Evolutionary conservation across 1,139 yeast genomes (phyloP).

Genomic region (Magnusiomyces suaveolens): DNA sequence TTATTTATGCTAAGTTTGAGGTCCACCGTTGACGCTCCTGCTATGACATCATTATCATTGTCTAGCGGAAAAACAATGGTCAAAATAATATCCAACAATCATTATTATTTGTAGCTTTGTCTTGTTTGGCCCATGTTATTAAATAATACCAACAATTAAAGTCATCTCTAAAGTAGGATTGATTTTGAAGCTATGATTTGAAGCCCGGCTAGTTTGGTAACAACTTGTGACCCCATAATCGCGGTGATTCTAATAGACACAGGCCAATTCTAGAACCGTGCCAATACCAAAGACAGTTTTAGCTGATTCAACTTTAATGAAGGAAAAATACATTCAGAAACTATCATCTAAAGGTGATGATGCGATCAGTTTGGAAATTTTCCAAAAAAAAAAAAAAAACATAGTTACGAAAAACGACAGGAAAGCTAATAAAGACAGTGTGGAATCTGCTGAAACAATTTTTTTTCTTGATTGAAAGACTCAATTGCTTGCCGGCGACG

Average conservation of each 20-base stretch:
- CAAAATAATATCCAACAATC: background rate
- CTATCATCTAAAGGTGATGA: slow-evolving; percentile 28
- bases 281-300: background rate
- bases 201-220: background rate
- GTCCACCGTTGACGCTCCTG: background rate
- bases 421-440: slow-evolving; percentile 7
- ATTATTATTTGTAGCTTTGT: no score
- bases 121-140: background rate
- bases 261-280: slow-evolving; percentile 1
- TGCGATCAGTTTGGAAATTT: slow-evolving; percentile 27
- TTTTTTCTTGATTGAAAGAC: slow-evolving; percentile 30
- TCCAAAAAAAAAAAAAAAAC: slow-evolving; percentile 19
- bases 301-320: slow-evolving; percentile 13
- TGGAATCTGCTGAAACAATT: slow-evolving; percentile 8
- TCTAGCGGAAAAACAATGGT: background rate
- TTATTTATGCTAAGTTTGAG: background rate
- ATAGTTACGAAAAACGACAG: background rate
- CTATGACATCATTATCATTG: background rate
- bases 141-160: background rate
- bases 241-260: background rate
- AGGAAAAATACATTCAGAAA: slow-evolving; percentile 15
- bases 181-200: background rate
- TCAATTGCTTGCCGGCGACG: slow-evolving; percentile 23
- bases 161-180: background rate
- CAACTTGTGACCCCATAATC: background rate